Conservation (phyloP, 768 basidiomycete genomes). For the Amyloporia xantha region DNA sequence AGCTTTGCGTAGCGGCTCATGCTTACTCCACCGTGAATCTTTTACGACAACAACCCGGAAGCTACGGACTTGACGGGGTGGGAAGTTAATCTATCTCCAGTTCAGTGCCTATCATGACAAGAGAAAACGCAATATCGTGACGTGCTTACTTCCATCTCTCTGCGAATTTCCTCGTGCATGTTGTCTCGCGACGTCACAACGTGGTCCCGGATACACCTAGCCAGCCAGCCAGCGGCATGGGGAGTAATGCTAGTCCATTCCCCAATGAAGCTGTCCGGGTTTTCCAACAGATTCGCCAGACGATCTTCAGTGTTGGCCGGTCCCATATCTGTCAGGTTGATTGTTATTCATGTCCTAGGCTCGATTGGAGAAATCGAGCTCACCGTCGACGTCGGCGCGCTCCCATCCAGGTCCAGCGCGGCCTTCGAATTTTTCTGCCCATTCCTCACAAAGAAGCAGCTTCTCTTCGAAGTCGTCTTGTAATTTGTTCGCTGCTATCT, state of each 20-base stretch:
- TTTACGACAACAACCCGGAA: conserved; percentile 69
- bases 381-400: conserved; percentile 17
- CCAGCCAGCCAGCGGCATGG: conserved; percentile 56
- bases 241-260: conserved; percentile 36
- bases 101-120: background rate
- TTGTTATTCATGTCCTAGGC: too few species aligned
- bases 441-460: conserved; percentile 44
- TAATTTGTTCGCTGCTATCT: conserved; percentile 52
- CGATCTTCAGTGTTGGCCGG: conserved; percentile 36
- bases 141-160: conserved; percentile 62
- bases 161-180: conserved; percentile 55
- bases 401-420: conserved; percentile 34
- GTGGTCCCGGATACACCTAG: conserved; percentile 46
- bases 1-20: conserved; percentile 51
- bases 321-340: conserved; percentile 23
- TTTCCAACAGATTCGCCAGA: conserved; percentile 61
- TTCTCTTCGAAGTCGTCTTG: conserved; percentile 52
- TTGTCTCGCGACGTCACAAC: conserved; percentile 43
- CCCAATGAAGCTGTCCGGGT: conserved; percentile 31
- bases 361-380: too few species aligned
- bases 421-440: conserved; percentile 58
- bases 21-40: conserved; percentile 51
- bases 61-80: conserved; percentile 64
- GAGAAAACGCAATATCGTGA: background rate
- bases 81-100: conserved; percentile 45